Evolutionary conservation across 2,329 filamentous ascomycete species (phyloP).

Genomic region (Beauveria brongniartii): DNA sequence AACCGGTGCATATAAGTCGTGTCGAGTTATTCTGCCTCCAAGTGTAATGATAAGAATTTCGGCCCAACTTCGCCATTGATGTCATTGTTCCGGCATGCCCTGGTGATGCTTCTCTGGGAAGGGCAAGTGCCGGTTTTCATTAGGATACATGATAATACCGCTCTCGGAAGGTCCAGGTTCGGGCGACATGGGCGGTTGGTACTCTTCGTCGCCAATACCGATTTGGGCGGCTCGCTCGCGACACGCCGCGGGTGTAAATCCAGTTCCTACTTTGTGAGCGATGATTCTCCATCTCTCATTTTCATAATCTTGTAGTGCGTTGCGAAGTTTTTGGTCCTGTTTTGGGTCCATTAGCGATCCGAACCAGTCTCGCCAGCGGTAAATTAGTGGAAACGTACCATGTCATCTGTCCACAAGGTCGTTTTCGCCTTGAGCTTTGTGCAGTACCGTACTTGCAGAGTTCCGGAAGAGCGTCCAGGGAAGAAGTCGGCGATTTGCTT

Average conservation of each 20-base stretch:
- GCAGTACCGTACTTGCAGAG: conserved; percentile 87
- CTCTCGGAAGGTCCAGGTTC: conserved; percentile 15
- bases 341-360: neutral
- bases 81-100: conserved; percentile 3
- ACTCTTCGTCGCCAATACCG: conserved; percentile 31
- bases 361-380: neutral
- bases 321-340: conserved; percentile 69
- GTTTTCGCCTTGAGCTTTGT: conserved; percentile 93
- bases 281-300: conserved; percentile 91
- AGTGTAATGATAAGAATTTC: neutral
- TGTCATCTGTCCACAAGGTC: conserved; percentile 88
- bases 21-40: neutral
- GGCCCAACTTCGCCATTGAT: neutral
- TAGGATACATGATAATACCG: conserved; percentile 5
- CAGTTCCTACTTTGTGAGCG: conserved; percentile 81
- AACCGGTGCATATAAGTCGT: neutral
- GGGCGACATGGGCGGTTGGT: conserved; percentile 47
- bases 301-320: conserved; percentile 75
- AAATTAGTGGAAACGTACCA: conserved; percentile 50
- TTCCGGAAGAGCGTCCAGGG: conserved; percentile 81
- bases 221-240: conserved; percentile 69
- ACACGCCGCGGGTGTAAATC: conserved; percentile 81
- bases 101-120: conserved; percentile 9
- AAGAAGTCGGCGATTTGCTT: conserved; percentile 98
- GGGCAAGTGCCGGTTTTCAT: conserved; percentile 6